A percentile compares a stretch with the other conserved stretches of the same genome.
phyloP scores from a whole-genome alignment of 2,329 filamentous ascomycete genomes.

The Aspergillus latus region DNA sequence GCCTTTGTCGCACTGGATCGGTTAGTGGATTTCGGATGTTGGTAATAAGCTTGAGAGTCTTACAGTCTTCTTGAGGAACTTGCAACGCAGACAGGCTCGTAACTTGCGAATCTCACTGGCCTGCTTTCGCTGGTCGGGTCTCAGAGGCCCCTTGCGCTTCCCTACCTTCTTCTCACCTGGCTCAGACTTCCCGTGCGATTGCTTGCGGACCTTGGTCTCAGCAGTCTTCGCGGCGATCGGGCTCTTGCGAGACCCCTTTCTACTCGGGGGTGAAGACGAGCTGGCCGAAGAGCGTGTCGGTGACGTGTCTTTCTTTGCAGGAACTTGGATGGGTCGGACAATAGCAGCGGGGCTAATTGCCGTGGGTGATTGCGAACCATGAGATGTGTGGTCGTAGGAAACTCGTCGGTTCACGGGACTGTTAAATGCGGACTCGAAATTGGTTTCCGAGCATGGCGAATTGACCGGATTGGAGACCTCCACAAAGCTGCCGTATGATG shows the following conservation, averaged over 20 bases:
- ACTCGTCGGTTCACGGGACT: constrained; percentile 39
- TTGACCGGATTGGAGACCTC: constrained; percentile 78
- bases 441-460: constrained; percentile 78
- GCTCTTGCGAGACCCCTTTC: constrained; percentile 69
- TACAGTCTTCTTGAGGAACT: constrained; percentile 94
- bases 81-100: constrained; percentile 89
- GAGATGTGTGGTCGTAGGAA: constrained; percentile 44
- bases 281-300: constrained; percentile 61
- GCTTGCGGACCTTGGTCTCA: constrained; percentile 80
- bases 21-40: neutral
- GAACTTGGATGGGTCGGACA: constrained; percentile 63
- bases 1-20: constrained; percentile 75
- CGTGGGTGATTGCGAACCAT: constrained; percentile 45
- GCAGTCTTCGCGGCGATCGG: constrained; percentile 75
- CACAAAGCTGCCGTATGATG: constrained; percentile 75
- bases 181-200: constrained; percentile 74
- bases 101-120: constrained; percentile 96
- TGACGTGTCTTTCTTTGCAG: constrained; percentile 50
- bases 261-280: constrained; percentile 64
- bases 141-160: constrained; percentile 80
- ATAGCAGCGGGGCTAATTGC: constrained; percentile 67
- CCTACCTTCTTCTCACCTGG: constrained; percentile 89
- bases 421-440: constrained; percentile 58
- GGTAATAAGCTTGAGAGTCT: constrained; percentile 14
- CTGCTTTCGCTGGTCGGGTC: constrained; percentile 92